These are phyloP conservation scores for Hymenoscyphus occultus DNA, from an alignment of 2,329 filamentous ascomycete species.

Conservation along the genomic window DNA sequence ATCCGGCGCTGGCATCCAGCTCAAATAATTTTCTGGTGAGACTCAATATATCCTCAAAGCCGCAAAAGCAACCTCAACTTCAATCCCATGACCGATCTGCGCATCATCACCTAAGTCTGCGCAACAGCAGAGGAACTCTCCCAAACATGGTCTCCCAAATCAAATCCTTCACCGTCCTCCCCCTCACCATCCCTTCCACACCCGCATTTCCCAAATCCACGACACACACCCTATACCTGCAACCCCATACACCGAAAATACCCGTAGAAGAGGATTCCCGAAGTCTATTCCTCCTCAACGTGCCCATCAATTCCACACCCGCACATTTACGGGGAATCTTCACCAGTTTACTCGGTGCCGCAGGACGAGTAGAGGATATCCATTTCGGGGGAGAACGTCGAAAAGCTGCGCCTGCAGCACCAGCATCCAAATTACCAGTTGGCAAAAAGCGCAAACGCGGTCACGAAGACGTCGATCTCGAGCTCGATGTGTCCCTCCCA, in stretches of 20 bases:
- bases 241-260: conserved; percentile 76
- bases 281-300: conserved; percentile 86
- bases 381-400: conserved; percentile 66
- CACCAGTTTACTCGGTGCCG: conserved; percentile 67
- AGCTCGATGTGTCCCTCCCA: conserved; percentile 50
- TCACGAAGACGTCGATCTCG: conserved; percentile 57
- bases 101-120: neutral
- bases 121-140: neutral
- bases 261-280: conserved; percentile 70
- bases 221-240: conserved; percentile 83
- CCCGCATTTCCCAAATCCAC: conserved; percentile 58
- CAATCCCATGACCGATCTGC: conserved; percentile 10
- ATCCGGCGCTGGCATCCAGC: neutral
- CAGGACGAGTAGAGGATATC: conserved; percentile 74
- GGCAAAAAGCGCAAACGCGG: conserved; percentile 40
- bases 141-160: conserved; percentile 27
- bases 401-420: conserved; percentile 14
- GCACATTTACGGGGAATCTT: conserved; percentile 75
- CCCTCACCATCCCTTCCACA: conserved; percentile 37
- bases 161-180: conserved; percentile 33
- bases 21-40: neutral
- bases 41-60: neutral
- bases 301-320: conserved; percentile 80
- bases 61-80: conserved; percentile 13
- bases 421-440: neutral